phyloP scores from a whole-genome alignment of 2,329 filamentous ascomycete genomes.

The Apiospora malaysiana region DNA sequence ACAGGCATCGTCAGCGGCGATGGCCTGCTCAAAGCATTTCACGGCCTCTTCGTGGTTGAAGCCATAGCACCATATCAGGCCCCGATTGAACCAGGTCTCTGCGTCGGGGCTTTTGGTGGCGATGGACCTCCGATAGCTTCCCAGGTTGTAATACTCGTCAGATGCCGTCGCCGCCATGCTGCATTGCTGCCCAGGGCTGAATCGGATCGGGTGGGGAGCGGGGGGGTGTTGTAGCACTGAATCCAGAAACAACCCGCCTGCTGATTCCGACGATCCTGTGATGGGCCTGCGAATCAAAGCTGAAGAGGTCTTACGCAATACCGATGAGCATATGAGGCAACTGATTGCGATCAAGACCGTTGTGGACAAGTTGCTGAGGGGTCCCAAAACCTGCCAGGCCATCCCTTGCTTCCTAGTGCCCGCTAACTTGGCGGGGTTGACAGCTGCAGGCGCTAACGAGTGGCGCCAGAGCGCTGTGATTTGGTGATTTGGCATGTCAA shows the following conservation, averaged over 20 bases:
- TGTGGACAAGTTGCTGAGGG: neutral
- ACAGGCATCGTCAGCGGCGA: slow-evolving; percentile 57
- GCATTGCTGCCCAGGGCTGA: neutral
- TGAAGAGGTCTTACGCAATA: neutral
- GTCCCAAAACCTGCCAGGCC: neutral
- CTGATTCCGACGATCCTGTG: neutral
- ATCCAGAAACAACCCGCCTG: neutral
- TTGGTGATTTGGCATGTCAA: neutral
- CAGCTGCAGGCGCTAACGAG: neutral
- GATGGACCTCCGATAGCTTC: slow-evolving; percentile 60
- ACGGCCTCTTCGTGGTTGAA: slow-evolving; percentile 79
- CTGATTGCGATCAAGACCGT: neutral
- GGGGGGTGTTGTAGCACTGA: neutral
- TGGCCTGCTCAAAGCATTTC: slow-evolving; percentile 67
- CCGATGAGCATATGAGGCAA: neutral
- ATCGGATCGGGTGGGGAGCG: neutral
- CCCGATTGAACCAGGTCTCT: slow-evolving; percentile 74
- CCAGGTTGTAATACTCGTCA: slow-evolving; percentile 65
- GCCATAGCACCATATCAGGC: slow-evolving; percentile 74
- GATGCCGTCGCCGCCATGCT: neutral
- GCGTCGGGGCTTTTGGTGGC: slow-evolving; percentile 57
- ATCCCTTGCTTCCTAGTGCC: neutral
- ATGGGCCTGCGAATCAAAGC: neutral
- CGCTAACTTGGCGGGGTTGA: slow-evolving; percentile 3
- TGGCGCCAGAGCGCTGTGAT: slow-evolving; percentile 1